Conservation (phyloP, 495 filamentous ascomycete species). For the Melanomma pulvis-pyrius region DNA sequence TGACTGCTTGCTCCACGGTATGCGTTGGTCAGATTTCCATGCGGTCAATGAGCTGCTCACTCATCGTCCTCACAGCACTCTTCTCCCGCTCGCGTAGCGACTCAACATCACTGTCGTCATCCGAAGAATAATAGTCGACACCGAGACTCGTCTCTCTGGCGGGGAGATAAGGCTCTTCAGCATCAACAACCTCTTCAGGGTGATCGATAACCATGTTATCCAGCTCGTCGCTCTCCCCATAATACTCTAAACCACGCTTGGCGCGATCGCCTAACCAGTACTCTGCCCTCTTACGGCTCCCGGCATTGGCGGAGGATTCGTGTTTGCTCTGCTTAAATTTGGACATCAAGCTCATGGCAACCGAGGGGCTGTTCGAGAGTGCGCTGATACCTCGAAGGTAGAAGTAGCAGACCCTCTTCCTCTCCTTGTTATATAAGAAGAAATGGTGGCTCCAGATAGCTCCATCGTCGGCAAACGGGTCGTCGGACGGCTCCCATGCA, state of each 20-base stretch:
- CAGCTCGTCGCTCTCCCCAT: slow-evolving; percentile 24
- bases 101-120: slow-evolving; percentile 40
- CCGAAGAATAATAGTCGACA: slow-evolving; percentile 8
- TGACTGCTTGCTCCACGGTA: neutral
- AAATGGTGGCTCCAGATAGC: slow-evolving; percentile 95
- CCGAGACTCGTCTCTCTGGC: slow-evolving; percentile 18
- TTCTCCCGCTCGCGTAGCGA: slow-evolving; percentile 27
- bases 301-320: slow-evolving; percentile 43
- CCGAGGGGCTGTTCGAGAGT: slow-evolving; percentile 66
- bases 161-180: slow-evolving; percentile 6
- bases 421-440: slow-evolving; percentile 93
- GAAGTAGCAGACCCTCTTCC: slow-evolving; percentile 93
- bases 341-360: slow-evolving; percentile 36
- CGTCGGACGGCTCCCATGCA: slow-evolving; percentile 78
- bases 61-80: slow-evolving; percentile 36
- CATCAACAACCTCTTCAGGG: slow-evolving; percentile 36
- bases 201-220: slow-evolving; percentile 41
- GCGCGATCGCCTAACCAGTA: slow-evolving; percentile 79
- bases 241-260: slow-evolving; percentile 16
- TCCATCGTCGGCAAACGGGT: slow-evolving; percentile 84
- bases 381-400: slow-evolving; percentile 86
- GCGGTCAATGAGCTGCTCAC: slow-evolving; percentile 33
- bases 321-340: slow-evolving; percentile 21
- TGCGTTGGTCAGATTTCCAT: slow-evolving; percentile 37
- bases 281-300: slow-evolving; percentile 73